Evolutionary conservation across 306 rosid genomes (phyloP), one percentile per base, ranked within the genome.

Genomic region (Trichosanthes cucumerina): DNA sequence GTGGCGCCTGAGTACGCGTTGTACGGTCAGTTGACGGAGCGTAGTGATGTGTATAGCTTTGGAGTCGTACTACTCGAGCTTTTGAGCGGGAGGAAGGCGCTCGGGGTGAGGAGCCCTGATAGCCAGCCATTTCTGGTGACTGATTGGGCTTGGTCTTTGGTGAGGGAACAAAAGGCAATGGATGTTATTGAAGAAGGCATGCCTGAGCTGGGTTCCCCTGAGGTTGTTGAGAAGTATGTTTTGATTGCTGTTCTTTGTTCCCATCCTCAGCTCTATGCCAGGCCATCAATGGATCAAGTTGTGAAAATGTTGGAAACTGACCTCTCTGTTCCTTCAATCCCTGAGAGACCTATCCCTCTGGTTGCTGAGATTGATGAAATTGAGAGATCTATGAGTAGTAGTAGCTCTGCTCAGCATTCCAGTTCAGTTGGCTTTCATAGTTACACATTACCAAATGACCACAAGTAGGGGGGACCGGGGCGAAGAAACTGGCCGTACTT

Each of bases 261-360:
- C 66, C 99, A 92, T 83, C 99, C 99, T 4, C 97, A 92, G 86
- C 58, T 92, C 73, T 84, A 92, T 76, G 99, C 97, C 3, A 89
- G 99, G 88, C 99, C 99, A 52, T 86, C 99, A 16, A 95, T 95
- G 99, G 99, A 95, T 80, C 97, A 91, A 84, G 97, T 91, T 56
- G 96, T 92, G 47, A 95, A 91, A 86, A 92, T 95, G 97, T 81
- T 95, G 80, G 99, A 95, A 81, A 89, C 97, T 2, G 97, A 91
- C 31, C 72, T 88, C 57, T 81, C 88, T 3, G 88, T 95, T n/a
- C 97, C 99, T 0, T 84, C 97, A 0, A 85, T 92, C 24, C 86
- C 93, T 0, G 97, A 90, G 70, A 80, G 99, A 41, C 97, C 96
- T 34, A 87, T 95, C 33, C 87, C 99, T 65, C 83, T 91, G 1